phyloP scores from a whole-genome alignment of 1,284 basidiomycete genomes.

The Trametes hirsuta region DNA sequence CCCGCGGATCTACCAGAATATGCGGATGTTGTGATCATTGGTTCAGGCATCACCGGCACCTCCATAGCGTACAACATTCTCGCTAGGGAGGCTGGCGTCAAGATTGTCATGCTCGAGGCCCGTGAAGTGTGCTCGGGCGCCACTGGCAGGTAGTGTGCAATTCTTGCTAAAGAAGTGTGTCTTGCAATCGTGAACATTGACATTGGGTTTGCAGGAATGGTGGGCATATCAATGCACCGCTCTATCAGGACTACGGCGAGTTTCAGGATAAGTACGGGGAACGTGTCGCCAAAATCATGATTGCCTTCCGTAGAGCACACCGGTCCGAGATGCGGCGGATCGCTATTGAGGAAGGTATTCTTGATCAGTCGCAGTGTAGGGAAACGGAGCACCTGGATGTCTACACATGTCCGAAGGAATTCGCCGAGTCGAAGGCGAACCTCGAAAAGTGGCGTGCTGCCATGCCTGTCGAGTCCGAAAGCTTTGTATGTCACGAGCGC shows the following conservation, averaged over 20 bases:
- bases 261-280: conserved; percentile 52
- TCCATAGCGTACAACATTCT: conserved; percentile 59
- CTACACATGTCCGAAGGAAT: conserved; percentile 37
- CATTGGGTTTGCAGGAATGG: conserved; percentile 54
- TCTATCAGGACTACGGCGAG: conserved; percentile 62
- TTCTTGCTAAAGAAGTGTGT: background rate
- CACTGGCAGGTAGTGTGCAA: conserved; percentile 54
- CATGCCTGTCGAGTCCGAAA: conserved; percentile 42
- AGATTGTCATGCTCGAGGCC: conserved; percentile 69
- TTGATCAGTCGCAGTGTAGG: conserved; percentile 45
- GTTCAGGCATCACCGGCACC: conserved; percentile 72
- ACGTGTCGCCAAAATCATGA: conserved; percentile 52
- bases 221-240: conserved; percentile 66
- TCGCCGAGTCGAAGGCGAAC: conserved; percentile 38
- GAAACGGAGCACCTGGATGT: conserved; percentile 48
- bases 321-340: conserved; percentile 48
- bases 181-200: background rate
- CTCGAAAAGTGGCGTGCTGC: conserved; percentile 41
- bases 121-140: conserved; percentile 72
- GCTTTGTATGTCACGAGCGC: conserved; percentile 36
- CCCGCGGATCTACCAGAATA: conserved; percentile 45
- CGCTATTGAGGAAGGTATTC: conserved; percentile 50
- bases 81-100: conserved; percentile 38
- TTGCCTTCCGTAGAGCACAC: conserved; percentile 64
- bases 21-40: conserved; percentile 69